phyloP scores from a whole-genome alignment of 805 yeast genomes.

The Sugiyamaella valdiviana region DNA sequence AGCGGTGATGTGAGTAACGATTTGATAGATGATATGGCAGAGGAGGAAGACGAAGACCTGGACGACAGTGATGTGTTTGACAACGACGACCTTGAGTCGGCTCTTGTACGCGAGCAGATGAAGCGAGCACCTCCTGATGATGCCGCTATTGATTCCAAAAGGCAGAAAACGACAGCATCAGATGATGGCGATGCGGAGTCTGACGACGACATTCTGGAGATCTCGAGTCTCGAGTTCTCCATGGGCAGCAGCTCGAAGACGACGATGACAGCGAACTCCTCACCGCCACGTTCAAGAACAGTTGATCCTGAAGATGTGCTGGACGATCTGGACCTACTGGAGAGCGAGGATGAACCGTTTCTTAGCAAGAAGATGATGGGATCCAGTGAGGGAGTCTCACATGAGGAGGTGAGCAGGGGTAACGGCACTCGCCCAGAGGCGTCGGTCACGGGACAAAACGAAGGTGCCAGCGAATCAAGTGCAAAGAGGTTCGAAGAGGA shows the following conservation, averaged over 20 bases:
- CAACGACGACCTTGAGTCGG: not conserved
- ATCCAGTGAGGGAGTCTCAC: too few species aligned
- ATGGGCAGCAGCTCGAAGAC: not conserved
- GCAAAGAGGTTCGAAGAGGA: too few species aligned
- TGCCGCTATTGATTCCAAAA: not conserved
- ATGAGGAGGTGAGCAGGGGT: too few species aligned
- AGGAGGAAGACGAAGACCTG: not conserved
- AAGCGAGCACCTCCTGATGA: not conserved
- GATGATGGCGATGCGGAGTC: not conserved
- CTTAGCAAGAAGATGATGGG: too few species aligned
- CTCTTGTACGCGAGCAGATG: not conserved
- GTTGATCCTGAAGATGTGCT: not conserved
- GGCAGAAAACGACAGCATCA: not conserved
- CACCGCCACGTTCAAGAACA: not conserved
- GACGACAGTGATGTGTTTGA: not conserved
- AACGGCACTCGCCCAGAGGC: too few species aligned
- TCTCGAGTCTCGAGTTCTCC: not conserved
- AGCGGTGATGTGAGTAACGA: not conserved
- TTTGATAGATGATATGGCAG: not conserved
- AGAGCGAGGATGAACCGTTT: not conserved
- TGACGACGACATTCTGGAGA: slow-evolving; percentile 2
- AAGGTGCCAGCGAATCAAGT: too few species aligned
- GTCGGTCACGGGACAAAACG: not conserved
- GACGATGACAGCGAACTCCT: not conserved
- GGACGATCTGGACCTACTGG: not conserved